Base-by-base conservation (phyloP, 2,329 filamentous ascomycete species). In the Plectosphaerella cucumerina region DNA sequence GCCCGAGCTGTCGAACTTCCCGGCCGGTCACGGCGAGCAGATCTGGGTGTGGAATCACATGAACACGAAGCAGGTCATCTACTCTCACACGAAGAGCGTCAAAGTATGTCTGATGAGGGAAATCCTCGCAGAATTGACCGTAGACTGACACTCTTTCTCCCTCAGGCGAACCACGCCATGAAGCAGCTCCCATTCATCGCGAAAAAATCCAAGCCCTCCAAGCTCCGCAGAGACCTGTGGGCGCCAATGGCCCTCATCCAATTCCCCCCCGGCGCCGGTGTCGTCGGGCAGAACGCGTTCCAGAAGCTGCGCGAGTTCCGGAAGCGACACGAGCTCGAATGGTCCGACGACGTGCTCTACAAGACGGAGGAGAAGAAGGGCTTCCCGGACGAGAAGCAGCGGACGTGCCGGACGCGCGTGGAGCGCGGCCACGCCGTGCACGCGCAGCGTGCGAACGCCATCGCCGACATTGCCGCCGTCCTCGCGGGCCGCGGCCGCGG, bases 181-280 rank as follows among this genome's bases (percentile, higher is more conserved):
- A 73, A 76, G 59, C 81, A 85, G 62, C 66, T 87, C 53, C 78
- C 81, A 45, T 87, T 79, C 71, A 82, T 83, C 56, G 84, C 84
- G 67, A 87, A 87, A 65, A 86, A 88, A 68, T 76, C 80, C 44
- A 78, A 81, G 57, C 83, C 83, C 2, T 65, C 77, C 49, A 81
- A 80, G 60, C 70, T 87, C 37, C 82, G 85, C 52, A 85, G 83
- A 66, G 85, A 88, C 70, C 81, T 83, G 68, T 87, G 85, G 84
- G 70, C 71, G 33, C 80, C 81, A 6, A 69, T 87, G 60, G 82
- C 82, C 47, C 68, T 77, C 55, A 79, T 87, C 54, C 70, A 77
- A 60, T 83, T 88, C 62, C 75, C 76, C 42, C 53, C 67, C 43
- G 78, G 77, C 42, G 67, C 72, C 37, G 78, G 77, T 52, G 62